Conservation (phyloP, 768 basidiomycete species). For the Mycena leptocephala region DNA sequence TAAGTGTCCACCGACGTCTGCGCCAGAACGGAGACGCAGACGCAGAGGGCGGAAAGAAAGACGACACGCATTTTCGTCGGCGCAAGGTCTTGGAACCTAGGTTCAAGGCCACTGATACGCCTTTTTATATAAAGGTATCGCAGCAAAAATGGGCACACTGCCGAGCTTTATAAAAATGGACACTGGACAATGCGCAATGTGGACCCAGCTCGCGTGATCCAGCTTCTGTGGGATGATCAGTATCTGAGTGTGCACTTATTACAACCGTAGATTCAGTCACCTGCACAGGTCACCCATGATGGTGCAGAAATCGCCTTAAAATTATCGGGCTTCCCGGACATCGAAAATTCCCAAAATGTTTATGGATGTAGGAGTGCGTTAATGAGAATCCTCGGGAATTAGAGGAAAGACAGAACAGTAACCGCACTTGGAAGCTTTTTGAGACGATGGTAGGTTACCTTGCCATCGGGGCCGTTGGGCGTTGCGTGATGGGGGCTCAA, state of each 20-base stretch:
- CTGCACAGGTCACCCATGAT: too few relatives aligned
- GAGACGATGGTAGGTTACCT: too few relatives aligned
- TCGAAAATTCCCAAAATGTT: too few relatives aligned
- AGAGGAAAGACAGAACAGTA: not conserved
- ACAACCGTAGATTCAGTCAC: too few relatives aligned
- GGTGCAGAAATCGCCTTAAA: not conserved
- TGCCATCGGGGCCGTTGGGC: too few relatives aligned
- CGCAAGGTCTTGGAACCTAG: constrained; percentile 8
- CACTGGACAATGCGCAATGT: constrained; percentile 1
- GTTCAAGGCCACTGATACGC: not conserved
- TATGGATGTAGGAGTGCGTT: too few relatives aligned
- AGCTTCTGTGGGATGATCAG: constrained; percentile 2
- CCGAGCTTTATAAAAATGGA: too few relatives aligned
- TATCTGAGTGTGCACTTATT: not conserved
- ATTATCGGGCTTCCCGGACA: too few relatives aligned
- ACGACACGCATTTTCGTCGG: constrained; percentile 49
- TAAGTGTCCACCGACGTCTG: constrained; percentile 66
- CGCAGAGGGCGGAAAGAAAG: constrained; percentile 46
- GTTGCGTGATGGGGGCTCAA: too few relatives aligned
- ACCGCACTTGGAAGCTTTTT: too few relatives aligned
- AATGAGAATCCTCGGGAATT: not conserved
- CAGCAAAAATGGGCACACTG: not conserved
- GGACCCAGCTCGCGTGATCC: constrained; percentile 24
- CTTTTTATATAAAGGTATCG: not conserved
- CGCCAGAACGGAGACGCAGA: constrained; percentile 44